Evolutionary conservation across 768 basidiomycete genomes (phyloP).

Genomic region (Kwoniella dejecticola): DNA sequence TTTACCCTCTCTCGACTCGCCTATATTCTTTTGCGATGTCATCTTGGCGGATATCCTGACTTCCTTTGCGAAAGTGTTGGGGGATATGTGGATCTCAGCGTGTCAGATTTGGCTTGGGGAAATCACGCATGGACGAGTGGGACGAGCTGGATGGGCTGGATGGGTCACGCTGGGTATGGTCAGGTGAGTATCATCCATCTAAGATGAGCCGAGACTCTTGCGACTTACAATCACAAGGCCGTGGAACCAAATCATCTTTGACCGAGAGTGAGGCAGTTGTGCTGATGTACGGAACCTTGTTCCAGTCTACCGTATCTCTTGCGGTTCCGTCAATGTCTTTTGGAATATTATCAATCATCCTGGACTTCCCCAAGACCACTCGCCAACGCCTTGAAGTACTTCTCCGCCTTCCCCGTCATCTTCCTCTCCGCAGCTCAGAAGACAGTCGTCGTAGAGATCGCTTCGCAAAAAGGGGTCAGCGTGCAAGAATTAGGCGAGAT

Average conservation of each 20-base stretch:
- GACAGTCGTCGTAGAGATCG: slow-evolving; percentile 66
- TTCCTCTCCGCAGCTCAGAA: slow-evolving; percentile 88
- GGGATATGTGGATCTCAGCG: slow-evolving; percentile 86
- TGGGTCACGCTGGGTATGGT: slow-evolving; percentile 83
- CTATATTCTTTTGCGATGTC: slow-evolving; percentile 85
- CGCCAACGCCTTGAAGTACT: slow-evolving; percentile 93
- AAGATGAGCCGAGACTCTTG: not conserved
- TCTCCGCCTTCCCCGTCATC: slow-evolving; percentile 94
- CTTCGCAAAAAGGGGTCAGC: slow-evolving; percentile 59
- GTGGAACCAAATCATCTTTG: too few relatives aligned
- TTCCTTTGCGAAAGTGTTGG: slow-evolving; percentile 93
- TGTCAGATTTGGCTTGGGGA: slow-evolving; percentile 85
- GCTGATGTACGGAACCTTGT: too few relatives aligned
- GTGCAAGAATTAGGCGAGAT: slow-evolving; percentile 55
- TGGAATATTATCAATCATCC: slow-evolving; percentile 70
- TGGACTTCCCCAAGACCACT: slow-evolving; percentile 73
- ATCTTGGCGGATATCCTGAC: slow-evolving; percentile 94
- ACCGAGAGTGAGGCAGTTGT: too few relatives aligned
- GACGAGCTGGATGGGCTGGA: slow-evolving; percentile 65
- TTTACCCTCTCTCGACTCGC: slow-evolving; percentile 63
- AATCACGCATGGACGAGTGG: slow-evolving; percentile 68
- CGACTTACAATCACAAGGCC: too few relatives aligned
- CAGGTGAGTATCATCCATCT: slow-evolving; percentile 63
- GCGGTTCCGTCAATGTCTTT: slow-evolving; percentile 89
- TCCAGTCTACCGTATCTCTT: slow-evolving; percentile 80